A percentile compares a stretch with the other conserved stretches of the same genome.
Conservation (phyloP, 2,329 filamentous ascomycete genomes). For the Endocalyx cinctus region DNA sequence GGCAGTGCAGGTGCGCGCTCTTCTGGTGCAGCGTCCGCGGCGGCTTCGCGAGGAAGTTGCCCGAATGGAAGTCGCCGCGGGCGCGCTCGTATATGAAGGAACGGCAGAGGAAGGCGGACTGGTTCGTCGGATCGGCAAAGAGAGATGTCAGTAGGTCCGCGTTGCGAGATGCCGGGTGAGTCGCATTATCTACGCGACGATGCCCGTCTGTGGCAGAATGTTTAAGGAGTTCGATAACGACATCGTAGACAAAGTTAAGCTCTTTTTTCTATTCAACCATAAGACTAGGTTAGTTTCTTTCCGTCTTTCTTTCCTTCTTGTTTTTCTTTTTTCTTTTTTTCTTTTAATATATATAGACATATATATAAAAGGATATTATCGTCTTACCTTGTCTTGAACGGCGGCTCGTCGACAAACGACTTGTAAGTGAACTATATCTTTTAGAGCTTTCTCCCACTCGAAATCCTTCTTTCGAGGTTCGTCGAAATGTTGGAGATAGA, state of each 20-base stretch:
- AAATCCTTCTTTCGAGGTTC: constrained; percentile 27
- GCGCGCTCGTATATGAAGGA: constrained; percentile 61
- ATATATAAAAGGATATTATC: not conserved
- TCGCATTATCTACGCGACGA: constrained; percentile 26
- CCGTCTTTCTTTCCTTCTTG: too few relatives aligned
- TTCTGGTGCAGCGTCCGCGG: constrained; percentile 50
- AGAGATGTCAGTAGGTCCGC: constrained; percentile 38
- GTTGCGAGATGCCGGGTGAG: constrained; percentile 43
- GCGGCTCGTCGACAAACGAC: constrained; percentile 33
- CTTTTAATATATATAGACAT: too few relatives aligned
- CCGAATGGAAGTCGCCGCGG: constrained; percentile 29
- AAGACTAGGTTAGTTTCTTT: not conserved
- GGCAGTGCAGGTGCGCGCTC: constrained; percentile 65
- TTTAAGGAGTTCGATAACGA: constrained; percentile 41
- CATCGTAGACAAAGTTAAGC: constrained; percentile 43
- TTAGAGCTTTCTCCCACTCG: constrained; percentile 40
- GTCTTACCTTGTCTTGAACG: constrained; percentile 35
- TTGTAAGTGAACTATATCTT: constrained; percentile 39
- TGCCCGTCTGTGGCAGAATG: constrained; percentile 34
- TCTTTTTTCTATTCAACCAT: constrained; percentile 32
- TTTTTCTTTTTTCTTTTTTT: too few relatives aligned
- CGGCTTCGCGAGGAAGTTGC: constrained; percentile 18
- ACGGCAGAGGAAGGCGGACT: constrained; percentile 56
- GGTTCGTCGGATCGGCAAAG: constrained; percentile 44
- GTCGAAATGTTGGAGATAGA: constrained; percentile 58